These are phyloP conservation scores for Eucalyptus fibrosa DNA, from an alignment of 345 rosid species.

Conservation along the genomic window DNA sequence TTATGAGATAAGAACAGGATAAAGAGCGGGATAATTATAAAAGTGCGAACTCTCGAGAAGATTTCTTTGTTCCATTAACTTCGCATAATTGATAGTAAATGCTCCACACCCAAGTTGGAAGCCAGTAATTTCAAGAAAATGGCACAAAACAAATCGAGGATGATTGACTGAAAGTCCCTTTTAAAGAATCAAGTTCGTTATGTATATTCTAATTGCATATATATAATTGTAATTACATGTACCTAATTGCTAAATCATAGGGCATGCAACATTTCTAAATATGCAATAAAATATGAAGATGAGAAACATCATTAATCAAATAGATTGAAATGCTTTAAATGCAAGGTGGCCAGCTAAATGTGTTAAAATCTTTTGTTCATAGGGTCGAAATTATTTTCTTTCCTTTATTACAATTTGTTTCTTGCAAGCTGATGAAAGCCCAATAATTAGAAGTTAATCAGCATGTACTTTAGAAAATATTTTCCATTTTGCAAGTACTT, in stretches of 20 bases:
- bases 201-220: neutral
- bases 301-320: neutral
- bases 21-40: neutral
- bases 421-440: neutral
- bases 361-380: neutral
- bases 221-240: neutral
- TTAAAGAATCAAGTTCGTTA: neutral
- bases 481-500: neutral
- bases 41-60: neutral
- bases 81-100: neutral
- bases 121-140: neutral
- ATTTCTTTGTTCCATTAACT: neutral
- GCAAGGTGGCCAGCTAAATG: accelerated
- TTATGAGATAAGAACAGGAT: neutral
- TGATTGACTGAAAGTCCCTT: accelerated
- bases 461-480: neutral
- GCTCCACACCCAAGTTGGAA: accelerated
- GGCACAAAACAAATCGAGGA: accelerated
- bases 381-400: no score
- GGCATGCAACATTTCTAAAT: neutral
- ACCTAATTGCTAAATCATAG: neutral
- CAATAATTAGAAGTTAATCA: neutral
- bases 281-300: accelerated
- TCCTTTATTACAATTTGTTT: neutral
- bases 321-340: accelerated